These are phyloP conservation scores for Lactarius vividus DNA, from an alignment of 768 basidiomycete species.

Conservation along the genomic window DNA sequence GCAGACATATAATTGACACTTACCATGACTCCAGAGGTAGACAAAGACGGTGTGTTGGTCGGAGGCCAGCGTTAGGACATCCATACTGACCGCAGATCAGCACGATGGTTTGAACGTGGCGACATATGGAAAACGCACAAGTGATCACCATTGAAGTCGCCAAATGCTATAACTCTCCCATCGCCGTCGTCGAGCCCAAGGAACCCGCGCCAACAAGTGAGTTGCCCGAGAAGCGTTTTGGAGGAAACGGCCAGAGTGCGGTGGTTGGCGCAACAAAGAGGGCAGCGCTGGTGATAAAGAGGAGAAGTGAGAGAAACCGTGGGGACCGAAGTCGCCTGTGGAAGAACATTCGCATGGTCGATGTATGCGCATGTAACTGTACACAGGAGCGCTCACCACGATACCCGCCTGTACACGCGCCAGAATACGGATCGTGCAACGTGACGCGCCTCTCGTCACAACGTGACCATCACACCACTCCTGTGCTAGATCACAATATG, in stretches of 20 bases:
- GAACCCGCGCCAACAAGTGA: conserved; percentile 76
- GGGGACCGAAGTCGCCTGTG: conserved; percentile 15
- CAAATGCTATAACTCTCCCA: conserved; percentile 80
- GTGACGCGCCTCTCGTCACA: neutral
- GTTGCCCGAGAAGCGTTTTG: conserved; percentile 83
- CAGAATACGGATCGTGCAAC: no score
- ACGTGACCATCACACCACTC: neutral
- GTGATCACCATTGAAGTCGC: conserved; percentile 96
- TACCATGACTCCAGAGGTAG: conserved; percentile 82
- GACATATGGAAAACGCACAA: conserved; percentile 57
- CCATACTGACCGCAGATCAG: conserved; percentile 50
- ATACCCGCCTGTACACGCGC: no score
- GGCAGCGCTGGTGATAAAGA: conserved; percentile 8
- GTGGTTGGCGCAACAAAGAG: conserved; percentile 13
- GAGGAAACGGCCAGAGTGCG: conserved; percentile 78
- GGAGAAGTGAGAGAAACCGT: conserved; percentile 18
- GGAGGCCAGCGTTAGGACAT: conserved; percentile 70
- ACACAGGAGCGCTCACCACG: no score
- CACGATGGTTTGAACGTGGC: neutral
- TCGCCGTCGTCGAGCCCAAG: conserved; percentile 66
- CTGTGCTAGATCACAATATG: neutral
- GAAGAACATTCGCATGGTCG: conserved; percentile 12
- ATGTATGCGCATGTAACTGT: neutral
- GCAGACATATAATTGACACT: neutral
- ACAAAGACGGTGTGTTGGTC: conserved; percentile 76